Evolutionary conservation across 495 filamentous ascomycete species (phyloP).

Genomic region (Hypoxylon lienhwacheense): DNA sequence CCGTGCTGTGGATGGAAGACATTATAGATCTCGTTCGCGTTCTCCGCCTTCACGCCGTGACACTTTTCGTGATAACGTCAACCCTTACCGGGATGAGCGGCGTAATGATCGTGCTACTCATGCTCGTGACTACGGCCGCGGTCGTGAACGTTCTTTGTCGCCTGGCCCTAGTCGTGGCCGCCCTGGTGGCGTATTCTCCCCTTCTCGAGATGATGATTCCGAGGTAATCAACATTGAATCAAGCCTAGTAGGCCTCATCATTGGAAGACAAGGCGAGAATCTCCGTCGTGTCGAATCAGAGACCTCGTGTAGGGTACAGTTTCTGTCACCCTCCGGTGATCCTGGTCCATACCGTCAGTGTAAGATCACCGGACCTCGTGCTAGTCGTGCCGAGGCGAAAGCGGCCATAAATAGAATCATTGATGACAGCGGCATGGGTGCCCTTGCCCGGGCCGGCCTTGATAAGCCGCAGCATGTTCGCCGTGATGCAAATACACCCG

Average conservation of each 20-base stretch:
- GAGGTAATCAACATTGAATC: conserved; percentile 79
- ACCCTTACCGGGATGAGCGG: conserved; percentile 77
- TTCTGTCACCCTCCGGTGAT: conserved; percentile 69
- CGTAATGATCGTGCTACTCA: conserved; percentile 60
- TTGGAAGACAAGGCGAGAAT: conserved; percentile 81
- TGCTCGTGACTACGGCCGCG: conserved; percentile 60
- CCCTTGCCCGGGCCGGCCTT: conserved; percentile 45
- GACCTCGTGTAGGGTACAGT: conserved; percentile 76
- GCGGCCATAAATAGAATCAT: conserved; percentile 78
- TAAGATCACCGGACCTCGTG: conserved; percentile 70
- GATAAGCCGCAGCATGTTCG: conserved; percentile 32
- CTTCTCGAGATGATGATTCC: conserved; percentile 60
- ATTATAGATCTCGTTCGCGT: conserved; percentile 65
- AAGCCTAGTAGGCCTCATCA: conserved; percentile 77
- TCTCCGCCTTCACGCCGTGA: conserved; percentile 70
- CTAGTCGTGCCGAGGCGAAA: conserved; percentile 69
- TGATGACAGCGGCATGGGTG: conserved; percentile 73
- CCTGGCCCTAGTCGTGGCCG: conserved; percentile 54
- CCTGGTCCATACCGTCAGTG: conserved; percentile 70
- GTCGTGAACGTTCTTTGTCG: conserved; percentile 67
- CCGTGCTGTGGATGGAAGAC: conserved; percentile 47
- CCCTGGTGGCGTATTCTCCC: conserved; percentile 46
- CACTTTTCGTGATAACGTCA: conserved; percentile 68
- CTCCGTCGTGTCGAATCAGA: conserved; percentile 75
- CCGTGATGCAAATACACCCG: conserved; percentile 29